Conservation (phyloP, 768 basidiomycete genomes). For the Termitomyces sp. region DNA sequence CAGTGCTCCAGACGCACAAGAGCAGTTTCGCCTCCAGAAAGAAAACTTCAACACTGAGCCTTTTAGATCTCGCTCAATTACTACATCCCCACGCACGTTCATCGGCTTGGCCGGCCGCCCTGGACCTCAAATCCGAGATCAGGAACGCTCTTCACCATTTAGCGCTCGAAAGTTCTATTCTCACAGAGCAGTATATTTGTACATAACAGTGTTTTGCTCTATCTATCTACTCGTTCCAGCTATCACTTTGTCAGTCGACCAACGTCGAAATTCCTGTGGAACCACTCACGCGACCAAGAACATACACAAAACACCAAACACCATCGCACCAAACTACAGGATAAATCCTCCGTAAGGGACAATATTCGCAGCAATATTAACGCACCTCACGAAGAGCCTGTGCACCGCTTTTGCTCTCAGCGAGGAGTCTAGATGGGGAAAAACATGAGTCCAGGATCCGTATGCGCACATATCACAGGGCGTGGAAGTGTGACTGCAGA, state of each 20-base stretch:
- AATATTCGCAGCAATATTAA: conserved; percentile 5
- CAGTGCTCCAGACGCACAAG: background rate
- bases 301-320: conserved; percentile 88
- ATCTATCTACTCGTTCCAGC: conserved; percentile 65
- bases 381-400: conserved; percentile 90
- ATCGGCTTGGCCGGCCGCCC: conserved; percentile 29
- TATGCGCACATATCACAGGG: background rate
- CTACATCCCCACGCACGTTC: conserved; percentile 47
- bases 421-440: conserved; percentile 47
- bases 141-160: background rate
- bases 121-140: conserved; percentile 7
- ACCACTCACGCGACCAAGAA: conserved; percentile 81
- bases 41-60: conserved; percentile 18
- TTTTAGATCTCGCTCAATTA: conserved; percentile 11
- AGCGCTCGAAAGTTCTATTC: background rate
- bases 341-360: conserved; percentile 5
- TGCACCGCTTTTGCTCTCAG: conserved; percentile 81
- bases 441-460: conserved; percentile 6
- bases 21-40: conserved; percentile 9
- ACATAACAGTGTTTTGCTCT: background rate
- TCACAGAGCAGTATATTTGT: background rate
- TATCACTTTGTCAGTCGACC: conserved; percentile 18
- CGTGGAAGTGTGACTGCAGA: conserved; percentile 12
- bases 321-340: conserved; percentile 84
- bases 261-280: background rate